phyloP scores from a whole-genome alignment of 257 asterid genomes.

The Petunia secreta region DNA sequence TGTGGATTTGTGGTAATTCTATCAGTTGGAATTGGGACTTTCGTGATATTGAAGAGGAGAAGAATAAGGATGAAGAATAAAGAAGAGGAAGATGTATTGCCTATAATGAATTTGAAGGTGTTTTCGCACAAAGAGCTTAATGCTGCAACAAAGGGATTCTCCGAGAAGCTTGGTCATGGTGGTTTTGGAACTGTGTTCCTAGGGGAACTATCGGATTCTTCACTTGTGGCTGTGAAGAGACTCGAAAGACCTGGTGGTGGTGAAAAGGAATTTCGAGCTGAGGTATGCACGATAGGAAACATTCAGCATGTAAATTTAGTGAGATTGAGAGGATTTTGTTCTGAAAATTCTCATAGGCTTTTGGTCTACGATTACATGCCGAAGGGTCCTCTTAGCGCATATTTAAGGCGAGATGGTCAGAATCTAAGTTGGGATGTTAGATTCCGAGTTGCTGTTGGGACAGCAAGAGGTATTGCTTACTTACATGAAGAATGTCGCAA shows the following conservation, averaged over 20 bases:
- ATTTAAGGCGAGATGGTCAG: constrained; percentile 52
- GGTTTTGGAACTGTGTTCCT: constrained; percentile 83
- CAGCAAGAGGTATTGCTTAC: constrained; percentile 77
- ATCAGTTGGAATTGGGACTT: constrained; percentile 39
- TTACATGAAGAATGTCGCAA: constrained; percentile 75
- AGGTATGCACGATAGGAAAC: constrained; percentile 77
- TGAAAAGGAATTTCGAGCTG: constrained; percentile 81
- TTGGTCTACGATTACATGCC: constrained; percentile 83
- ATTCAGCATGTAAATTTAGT: constrained; percentile 85
- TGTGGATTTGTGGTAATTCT: constrained; percentile 54
- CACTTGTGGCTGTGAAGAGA: constrained; percentile 73
- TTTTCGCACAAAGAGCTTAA: constrained; percentile 75
- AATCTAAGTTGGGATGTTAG: constrained; percentile 72
- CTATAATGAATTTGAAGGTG: constrained; percentile 60
- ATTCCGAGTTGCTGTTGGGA: constrained; percentile 60
- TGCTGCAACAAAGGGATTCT: constrained; percentile 68
- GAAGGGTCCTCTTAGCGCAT: constrained; percentile 72
- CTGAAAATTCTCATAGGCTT: constrained; percentile 72
- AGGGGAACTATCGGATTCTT: constrained; percentile 60
- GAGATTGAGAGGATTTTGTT: constrained; percentile 75
- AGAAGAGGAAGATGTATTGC: constrained; percentile 53
- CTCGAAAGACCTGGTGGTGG: constrained; percentile 82
- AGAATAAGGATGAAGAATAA: constrained; percentile 39
- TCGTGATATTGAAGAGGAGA: constrained; percentile 49
- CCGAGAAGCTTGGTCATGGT: constrained; percentile 85